Base-by-base conservation (phyloP, 2,329 filamentous ascomycete genomes). In the Colletotrichum liriopes region DNA sequence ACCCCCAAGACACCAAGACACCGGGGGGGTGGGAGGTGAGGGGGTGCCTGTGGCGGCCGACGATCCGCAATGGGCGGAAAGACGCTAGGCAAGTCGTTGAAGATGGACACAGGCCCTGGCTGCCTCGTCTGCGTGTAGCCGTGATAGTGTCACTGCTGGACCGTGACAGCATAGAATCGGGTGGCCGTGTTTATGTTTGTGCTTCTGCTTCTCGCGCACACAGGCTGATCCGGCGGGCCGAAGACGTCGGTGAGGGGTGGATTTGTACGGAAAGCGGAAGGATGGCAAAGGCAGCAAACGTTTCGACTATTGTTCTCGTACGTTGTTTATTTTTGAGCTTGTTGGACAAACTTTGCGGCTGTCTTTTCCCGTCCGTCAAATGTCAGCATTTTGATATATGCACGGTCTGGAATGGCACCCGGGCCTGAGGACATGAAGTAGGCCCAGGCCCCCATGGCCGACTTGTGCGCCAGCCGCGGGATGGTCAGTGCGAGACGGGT, bases 21-120 rank as follows among this genome's bases (percentile, higher is more conserved):
- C 23, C 23, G 63, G 51, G 20, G 49, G 51, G 26, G 41, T 9
- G 54, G 55, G 35, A n/a, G 60, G n/a, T 39, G 49, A n/a, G 39
- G n/a, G 55, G 35, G 39, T 62, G 65, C 51, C 45, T 39, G 58
- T 68, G 51, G 29, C 60, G 68, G 64, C 68, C 68, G 64, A 62
- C 35, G 49, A 67, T 68, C 68, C 64, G 26, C 49, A 47, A 39
- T 39, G 51, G 41, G 69, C 51, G 65, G 37, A 58, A 63, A 51
- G 20, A 26, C 29, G 43, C 58, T 68, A 58, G 43, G 23, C 58
- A 45, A 39, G 55, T 11, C 14, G 61, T 60, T 67, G 58, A 71
- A 62, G 58, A 68, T 47, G 43, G 29, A 29, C 56, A 32, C 35
- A 51, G 32, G 26, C 56, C 23, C 67, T 54, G 41, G 41, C 41